Conservation (phyloP, 2,329 filamentous ascomycete genomes). For the Periconia macrospinosa region DNA sequence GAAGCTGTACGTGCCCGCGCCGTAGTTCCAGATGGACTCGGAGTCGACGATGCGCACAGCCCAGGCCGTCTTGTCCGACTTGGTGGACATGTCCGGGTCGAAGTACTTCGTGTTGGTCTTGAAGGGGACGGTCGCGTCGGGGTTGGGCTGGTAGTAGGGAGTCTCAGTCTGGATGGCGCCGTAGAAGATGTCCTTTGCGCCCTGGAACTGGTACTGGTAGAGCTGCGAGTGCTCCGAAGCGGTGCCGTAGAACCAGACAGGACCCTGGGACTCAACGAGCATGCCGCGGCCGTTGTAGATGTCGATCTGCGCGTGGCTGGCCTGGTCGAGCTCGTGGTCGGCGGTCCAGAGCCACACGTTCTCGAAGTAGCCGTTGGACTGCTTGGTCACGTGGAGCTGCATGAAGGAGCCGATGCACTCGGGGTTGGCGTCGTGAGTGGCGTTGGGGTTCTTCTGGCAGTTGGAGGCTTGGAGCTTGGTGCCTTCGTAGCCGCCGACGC, state of each 20-base stretch:
- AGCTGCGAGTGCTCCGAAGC: constrained; percentile 66
- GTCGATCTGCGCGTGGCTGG: constrained; percentile 73
- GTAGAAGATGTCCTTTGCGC: constrained; percentile 63
- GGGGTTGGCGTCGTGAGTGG: constrained; percentile 62
- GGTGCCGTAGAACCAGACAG: constrained; percentile 74
- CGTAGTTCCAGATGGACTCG: constrained; percentile 49
- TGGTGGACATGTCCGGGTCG: constrained; percentile 46
- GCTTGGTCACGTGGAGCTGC: constrained; percentile 59
- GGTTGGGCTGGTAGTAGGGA: constrained; percentile 71
- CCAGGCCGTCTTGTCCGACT: constrained; percentile 47
- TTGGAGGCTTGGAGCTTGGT: constrained; percentile 78
- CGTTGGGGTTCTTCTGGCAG: constrained; percentile 75
- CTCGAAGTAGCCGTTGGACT: constrained; percentile 74
- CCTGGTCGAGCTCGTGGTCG: constrained; percentile 82
- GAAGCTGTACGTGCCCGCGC: constrained; percentile 59
- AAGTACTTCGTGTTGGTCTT: constrained; percentile 45
- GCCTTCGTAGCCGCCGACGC: constrained; percentile 83
- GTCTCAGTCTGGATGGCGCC: constrained; percentile 71
- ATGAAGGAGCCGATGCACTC: constrained; percentile 75
- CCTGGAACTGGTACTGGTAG: constrained; percentile 71
- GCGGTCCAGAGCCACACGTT: constrained; percentile 91
- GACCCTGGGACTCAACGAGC: constrained; percentile 73
- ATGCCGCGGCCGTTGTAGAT: constrained; percentile 88
- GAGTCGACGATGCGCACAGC: constrained; percentile 47
- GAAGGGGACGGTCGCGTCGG: constrained; percentile 62